Percentiles rank a stretch among this genome's conserved stretches.
Conservation (phyloP, 805 yeast genomes). For the Nakazawaea populi region DNA sequence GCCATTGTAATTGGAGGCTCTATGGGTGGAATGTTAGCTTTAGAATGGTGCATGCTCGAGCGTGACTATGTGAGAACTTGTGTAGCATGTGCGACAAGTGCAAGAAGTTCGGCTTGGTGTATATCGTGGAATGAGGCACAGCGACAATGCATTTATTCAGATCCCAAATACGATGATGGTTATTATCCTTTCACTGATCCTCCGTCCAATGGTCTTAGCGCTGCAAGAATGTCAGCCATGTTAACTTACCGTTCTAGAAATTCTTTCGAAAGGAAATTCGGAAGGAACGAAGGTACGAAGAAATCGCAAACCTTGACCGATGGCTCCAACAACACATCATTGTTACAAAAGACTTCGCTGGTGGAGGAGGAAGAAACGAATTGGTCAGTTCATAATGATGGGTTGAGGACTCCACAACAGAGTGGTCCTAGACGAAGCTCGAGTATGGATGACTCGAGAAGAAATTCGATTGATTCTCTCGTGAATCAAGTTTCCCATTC, state of each 20-base stretch:
- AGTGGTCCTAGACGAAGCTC: conserved; percentile 6
- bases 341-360: no score
- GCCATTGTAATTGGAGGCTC: conserved; percentile 95
- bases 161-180: conserved; percentile 90
- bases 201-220: conserved; percentile 82
- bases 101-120: conserved; percentile 97
- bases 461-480: conserved; percentile 1
- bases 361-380: conserved; percentile 27
- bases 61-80: conserved; percentile 59
- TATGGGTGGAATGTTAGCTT: conserved; percentile 97
- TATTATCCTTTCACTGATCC: conserved; percentile 74
- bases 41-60: conserved; percentile 80
- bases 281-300: conserved; percentile 54
- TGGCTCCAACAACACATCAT: neutral
- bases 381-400: conserved; percentile 87
- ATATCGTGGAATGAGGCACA: conserved; percentile 99
- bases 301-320: conserved; percentile 10
- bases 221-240: conserved; percentile 96
- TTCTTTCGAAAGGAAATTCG: conserved; percentile 86
- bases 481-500: neutral
- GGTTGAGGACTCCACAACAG: conserved; percentile 24
- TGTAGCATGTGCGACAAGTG: conserved; percentile 88
- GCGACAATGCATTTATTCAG: conserved; percentile 91
- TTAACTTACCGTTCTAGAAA: conserved; percentile 89
- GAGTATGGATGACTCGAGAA: neutral